Conservation (phyloP, 2,329 filamentous ascomycete genomes). For the Lasiodiplodia theobromae region DNA sequence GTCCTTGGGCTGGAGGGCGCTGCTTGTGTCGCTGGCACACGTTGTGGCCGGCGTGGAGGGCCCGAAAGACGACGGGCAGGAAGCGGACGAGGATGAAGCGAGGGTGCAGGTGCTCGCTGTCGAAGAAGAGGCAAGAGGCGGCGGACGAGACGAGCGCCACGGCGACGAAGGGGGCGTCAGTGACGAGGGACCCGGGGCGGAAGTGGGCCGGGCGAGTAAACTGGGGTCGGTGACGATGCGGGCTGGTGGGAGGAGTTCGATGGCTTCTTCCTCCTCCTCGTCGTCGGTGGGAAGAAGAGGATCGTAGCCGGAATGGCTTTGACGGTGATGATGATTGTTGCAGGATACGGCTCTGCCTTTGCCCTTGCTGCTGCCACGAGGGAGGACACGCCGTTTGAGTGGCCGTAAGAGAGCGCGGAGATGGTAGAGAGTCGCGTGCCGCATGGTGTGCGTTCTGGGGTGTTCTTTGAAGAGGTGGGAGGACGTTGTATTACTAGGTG, state of each 20-base stretch:
- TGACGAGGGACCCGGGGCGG: neutral
- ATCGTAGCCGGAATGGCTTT: neutral
- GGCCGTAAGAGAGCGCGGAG: slow-evolving; percentile 16
- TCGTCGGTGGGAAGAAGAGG: slow-evolving; percentile 2
- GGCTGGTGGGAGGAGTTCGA: slow-evolving; percentile 14
- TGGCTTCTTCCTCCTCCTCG: neutral
- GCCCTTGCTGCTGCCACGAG: neutral
- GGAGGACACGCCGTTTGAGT: slow-evolving; percentile 3
- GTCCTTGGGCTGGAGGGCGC: neutral
- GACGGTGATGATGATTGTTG: neutral
- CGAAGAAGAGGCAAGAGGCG: neutral
- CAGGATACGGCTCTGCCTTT: neutral
- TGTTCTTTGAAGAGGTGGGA: neutral
- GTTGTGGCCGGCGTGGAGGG: neutral
- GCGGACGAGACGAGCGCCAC: neutral
- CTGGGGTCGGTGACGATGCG: neutral
- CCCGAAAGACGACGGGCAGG: neutral
- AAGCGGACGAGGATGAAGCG: neutral
- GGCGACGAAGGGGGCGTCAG: neutral
- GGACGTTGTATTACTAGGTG: neutral
- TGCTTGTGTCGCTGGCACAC: neutral
- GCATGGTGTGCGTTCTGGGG: neutral
- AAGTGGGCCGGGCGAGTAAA: neutral
- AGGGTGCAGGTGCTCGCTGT: neutral
- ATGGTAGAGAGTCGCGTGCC: slow-evolving; percentile 10